These are phyloP conservation scores for Globisporangium splendens DNA, from an alignment of 352 stramenopile species.

Conservation along the genomic window DNA sequence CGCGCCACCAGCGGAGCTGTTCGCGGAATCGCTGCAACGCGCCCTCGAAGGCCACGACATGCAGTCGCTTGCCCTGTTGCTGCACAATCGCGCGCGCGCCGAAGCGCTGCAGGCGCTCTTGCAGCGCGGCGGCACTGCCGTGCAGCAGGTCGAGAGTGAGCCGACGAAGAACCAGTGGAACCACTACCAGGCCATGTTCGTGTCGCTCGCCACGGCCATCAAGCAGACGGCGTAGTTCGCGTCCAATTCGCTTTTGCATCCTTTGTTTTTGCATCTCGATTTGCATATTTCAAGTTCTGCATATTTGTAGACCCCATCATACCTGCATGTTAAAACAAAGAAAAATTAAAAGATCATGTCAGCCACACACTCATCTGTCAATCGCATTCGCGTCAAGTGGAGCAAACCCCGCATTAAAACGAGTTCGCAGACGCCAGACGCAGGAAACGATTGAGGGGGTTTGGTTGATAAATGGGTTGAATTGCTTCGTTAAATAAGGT, in stretches of 20 bases:
- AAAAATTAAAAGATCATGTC: not conserved
- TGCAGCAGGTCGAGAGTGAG: conserved; percentile 43
- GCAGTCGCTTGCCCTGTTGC: conserved; percentile 53
- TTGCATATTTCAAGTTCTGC: not conserved
- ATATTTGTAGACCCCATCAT: not conserved
- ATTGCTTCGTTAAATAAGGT: conserved; percentile 5
- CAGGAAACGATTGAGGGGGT: too few relatives aligned
- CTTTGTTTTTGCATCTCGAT: not conserved
- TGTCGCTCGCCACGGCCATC: conserved; percentile 72
- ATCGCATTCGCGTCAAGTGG: too few relatives aligned
- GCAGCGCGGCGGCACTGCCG: conserved; percentile 54
- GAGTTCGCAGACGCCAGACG: too few relatives aligned
- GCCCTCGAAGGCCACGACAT: conserved; percentile 55
- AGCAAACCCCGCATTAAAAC: too few relatives aligned
- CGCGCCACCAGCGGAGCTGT: conserved; percentile 54
- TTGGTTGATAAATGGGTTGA: too few relatives aligned
- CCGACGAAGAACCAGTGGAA: conserved; percentile 63
- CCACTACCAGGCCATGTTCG: conserved; percentile 60
- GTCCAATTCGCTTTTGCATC: not conserved
- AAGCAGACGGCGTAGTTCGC: conserved; percentile 48
- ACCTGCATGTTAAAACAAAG: too few relatives aligned
- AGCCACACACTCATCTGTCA: too few relatives aligned
- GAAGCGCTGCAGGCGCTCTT: conserved; percentile 74
- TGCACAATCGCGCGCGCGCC: conserved; percentile 71
- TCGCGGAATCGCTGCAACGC: conserved; percentile 60